These are phyloP conservation scores for Mucor velutinosus DNA, from an alignment of 371 early-diverging fungal species.

Conservation along the genomic window DNA sequence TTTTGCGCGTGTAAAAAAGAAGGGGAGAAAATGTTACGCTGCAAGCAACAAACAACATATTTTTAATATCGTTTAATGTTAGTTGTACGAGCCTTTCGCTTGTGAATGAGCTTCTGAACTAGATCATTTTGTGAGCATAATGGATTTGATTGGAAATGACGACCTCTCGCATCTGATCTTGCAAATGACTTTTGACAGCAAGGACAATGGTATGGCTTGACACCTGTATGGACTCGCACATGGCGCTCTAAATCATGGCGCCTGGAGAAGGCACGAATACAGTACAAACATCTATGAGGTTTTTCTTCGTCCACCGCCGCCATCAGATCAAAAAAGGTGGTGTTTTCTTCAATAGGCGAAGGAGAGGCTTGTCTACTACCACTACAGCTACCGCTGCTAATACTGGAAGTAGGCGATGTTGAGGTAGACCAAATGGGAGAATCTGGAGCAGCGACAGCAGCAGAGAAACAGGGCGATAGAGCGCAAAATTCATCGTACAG, in stretches of 20 bases:
- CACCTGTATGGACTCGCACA: constrained; percentile 53
- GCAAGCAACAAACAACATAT: background rate
- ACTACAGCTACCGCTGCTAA: background rate
- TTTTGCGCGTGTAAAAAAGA: background rate
- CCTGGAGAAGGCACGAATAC: constrained; percentile 31
- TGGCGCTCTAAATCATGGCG: constrained; percentile 36
- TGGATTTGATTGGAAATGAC: constrained; percentile 44
- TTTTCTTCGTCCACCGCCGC: constrained; percentile 1
- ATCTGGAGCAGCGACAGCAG: background rate
- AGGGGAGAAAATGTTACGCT: background rate
- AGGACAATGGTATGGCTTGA: constrained; percentile 54
- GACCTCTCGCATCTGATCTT: constrained; percentile 58
- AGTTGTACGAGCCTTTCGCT: background rate
- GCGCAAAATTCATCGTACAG: background rate
- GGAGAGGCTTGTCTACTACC: constrained; percentile 5
- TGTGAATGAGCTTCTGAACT: constrained; percentile 6
- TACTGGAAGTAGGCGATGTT: background rate
- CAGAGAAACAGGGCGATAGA: background rate
- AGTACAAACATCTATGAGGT: constrained; percentile 21
- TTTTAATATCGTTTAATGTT: background rate
- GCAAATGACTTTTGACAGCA: constrained; percentile 58
- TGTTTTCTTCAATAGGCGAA: constrained; percentile 3
- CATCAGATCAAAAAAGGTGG: background rate
- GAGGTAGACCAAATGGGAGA: background rate
- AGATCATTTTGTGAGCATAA: constrained; percentile 2